These are phyloP conservation scores for Blastobotrys raffinosifermentans DNA, from an alignment of 1,139 yeast genomes.

Conservation along the genomic window DNA sequence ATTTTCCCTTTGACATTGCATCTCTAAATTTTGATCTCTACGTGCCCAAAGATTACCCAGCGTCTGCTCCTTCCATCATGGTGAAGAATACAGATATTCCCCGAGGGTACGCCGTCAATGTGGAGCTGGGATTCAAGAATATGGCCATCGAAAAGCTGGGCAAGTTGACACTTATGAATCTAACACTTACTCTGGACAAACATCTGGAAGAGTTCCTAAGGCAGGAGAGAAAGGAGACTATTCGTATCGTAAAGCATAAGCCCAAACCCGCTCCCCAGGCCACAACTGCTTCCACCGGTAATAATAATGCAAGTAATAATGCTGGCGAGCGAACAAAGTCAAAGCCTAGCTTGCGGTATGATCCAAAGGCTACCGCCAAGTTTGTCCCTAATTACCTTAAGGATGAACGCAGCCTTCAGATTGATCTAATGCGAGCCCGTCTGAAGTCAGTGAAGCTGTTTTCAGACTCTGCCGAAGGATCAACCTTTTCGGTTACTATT, in stretches of 20 bases:
- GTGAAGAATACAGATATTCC: conserved; percentile 69
- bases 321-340: conserved; percentile 6
- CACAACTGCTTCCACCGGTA: background rate
- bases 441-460: conserved; percentile 13
- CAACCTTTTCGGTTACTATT: conserved; percentile 16
- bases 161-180: conserved; percentile 40
- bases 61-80: conserved; percentile 27
- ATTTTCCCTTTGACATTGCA: conserved; percentile 61
- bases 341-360: background rate
- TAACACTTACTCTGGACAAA: conserved; percentile 50
- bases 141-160: conserved; percentile 42
- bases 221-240: conserved; percentile 51
- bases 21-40: conserved; percentile 46
- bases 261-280: conserved; percentile 1
- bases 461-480: conserved; percentile 15
- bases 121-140: conserved; percentile 56
- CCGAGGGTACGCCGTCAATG: conserved; percentile 58
- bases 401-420: conserved; percentile 20
- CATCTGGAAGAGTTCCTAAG: conserved; percentile 53
- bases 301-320: conserved; percentile 1
- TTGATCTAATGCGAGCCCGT: conserved; percentile 18
- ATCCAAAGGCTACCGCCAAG: conserved; percentile 17
- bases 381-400: conserved; percentile 20
- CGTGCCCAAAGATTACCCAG: conserved; percentile 55
- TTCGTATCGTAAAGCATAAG: conserved; percentile 41